These are phyloP conservation scores for Phaseolus lunatus DNA, from an alignment of 306 rosid species.

Conservation along the genomic window DNA sequence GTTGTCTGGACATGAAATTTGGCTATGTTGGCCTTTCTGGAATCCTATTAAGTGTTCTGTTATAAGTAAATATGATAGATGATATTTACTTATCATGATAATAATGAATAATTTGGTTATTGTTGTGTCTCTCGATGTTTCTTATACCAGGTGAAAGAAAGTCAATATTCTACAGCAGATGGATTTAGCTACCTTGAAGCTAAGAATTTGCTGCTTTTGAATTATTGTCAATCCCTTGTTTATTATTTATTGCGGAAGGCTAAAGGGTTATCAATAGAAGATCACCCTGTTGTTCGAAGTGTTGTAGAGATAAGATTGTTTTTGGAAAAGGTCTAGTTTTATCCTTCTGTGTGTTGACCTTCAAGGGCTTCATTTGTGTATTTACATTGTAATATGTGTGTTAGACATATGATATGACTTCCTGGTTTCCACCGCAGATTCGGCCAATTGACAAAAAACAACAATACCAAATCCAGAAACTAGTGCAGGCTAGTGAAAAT, in stretches of 20 bases:
- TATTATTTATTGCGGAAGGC: conserved; percentile 83
- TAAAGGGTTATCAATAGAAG: conserved; percentile 75
- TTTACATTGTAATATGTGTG: not conserved
- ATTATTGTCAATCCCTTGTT: conserved; percentile 87
- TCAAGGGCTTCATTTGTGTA: not conserved
- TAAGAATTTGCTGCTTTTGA: conserved; percentile 77
- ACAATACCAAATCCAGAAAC: conserved; percentile 89
- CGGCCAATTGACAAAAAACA: conserved; percentile 89
- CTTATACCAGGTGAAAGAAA: conserved; percentile 65
- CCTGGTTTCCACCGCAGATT: conserved; percentile 57
- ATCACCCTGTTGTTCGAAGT: conserved; percentile 75
- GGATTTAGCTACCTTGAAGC: conserved; percentile 94
- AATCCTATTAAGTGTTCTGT: not conserved
- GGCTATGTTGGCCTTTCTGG: not conserved
- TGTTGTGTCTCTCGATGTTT: conserved; percentile 12
- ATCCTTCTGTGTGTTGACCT: conserved; percentile 22
- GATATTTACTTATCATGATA: not conserved
- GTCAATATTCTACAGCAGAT: conserved; percentile 67
- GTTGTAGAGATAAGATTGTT: conserved; percentile 81
- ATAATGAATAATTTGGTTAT: conserved; percentile 5
- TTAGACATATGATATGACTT: conserved; percentile 40
- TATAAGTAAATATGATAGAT: not conserved
- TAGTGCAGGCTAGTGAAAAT: conserved; percentile 60
- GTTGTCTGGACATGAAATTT: not conserved
- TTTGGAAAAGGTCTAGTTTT: conserved; percentile 77